Evolutionary conservation across 2,329 filamentous ascomycete genomes (phyloP), one percentile per base, ranked within the genome.

Genomic region (Arachnomyces sp.): DNA sequence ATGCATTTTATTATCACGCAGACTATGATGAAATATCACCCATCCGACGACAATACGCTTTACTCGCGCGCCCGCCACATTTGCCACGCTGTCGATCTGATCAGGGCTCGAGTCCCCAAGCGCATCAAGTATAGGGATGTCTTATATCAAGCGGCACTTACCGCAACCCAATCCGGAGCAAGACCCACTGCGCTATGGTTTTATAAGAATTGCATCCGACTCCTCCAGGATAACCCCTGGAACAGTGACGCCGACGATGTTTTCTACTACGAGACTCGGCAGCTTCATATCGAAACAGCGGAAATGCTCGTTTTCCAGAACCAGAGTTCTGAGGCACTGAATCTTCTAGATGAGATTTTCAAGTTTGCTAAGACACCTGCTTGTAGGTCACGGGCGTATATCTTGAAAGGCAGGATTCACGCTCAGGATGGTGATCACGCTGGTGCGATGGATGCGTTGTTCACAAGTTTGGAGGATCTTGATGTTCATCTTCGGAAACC

Each of bases 1-100:
- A 95, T 95, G 89, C 88, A 95, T 61, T 95, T 89, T 52, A 79
- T 88, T 34, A 86, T 95, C 52, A 83, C 85, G 0, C 81, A 86
- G 55, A 82, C 82, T 0, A 76, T 95, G 49, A 77, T 89, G 59
- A 83, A 84, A 50, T 81, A 88, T 51, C 77, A 67, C 15, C 65
- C 68, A 6, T 62, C 74, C 16, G 79, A 87, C 44, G 69, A 76
- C 1, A 72, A 72, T 36, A 73, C 74, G 17, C 72, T 80, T 9
- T 88, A 93, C 54, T 81, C 77, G 43, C 81, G 82, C 44, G 85
- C 87, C 15, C 76, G 81, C 4, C 90, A 95, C 58, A 82, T 94
- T 3, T 89, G 85, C 55, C 77, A 84, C 49, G 81, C 84, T 2
- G 73, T 84, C 17, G 74, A 81, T 28, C 77, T 92, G 17, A 86